Evolutionary conservation across 2,329 filamentous ascomycete genomes (phyloP).

Genomic region (Ciborinia camelliae): DNA sequence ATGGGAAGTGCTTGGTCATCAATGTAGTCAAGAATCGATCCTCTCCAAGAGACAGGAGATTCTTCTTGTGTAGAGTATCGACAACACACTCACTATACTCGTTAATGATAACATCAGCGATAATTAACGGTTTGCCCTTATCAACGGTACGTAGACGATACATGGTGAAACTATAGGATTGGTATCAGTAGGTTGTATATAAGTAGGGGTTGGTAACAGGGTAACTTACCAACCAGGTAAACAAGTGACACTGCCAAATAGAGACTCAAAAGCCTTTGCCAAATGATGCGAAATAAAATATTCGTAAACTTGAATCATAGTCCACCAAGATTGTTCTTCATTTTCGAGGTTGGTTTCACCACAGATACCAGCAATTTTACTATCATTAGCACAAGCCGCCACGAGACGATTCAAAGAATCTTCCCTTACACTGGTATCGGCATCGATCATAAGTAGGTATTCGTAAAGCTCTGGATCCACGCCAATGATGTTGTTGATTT

Average conservation of each 20-base stretch:
- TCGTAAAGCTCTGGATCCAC: conserved; percentile 97
- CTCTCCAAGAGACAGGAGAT: conserved; percentile 87
- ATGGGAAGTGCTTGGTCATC: conserved; percentile 97
- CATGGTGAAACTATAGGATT: conserved; percentile 81
- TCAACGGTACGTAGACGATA: conserved; percentile 93
- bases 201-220: not conserved
- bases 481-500: conserved; percentile 98
- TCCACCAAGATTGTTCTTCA: conserved; percentile 94
- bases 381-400: conserved; percentile 86
- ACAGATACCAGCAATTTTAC: conserved; percentile 95
- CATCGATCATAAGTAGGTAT: conserved; percentile 95
- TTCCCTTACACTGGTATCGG: conserved; percentile 89
- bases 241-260: conserved; percentile 98
- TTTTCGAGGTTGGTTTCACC: conserved; percentile 96
- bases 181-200: conserved; percentile 39
- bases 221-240: conserved; percentile 90
- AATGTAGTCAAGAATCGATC: conserved; percentile 96
- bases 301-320: conserved; percentile 99
- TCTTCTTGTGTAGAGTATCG: conserved; percentile 93
- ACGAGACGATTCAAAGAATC: conserved; percentile 92
- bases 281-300: conserved; percentile 99
- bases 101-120: conserved; percentile 79
- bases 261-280: conserved; percentile 93
- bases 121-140: conserved; percentile 90
- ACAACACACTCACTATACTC: conserved; percentile 89